Percentiles rank a stretch among this genome's conserved stretches.
These are phyloP conservation scores for Rhodotorula toruloides DNA, from an alignment of 768 basidiomycete genomes.

Conservation along the genomic window DNA sequence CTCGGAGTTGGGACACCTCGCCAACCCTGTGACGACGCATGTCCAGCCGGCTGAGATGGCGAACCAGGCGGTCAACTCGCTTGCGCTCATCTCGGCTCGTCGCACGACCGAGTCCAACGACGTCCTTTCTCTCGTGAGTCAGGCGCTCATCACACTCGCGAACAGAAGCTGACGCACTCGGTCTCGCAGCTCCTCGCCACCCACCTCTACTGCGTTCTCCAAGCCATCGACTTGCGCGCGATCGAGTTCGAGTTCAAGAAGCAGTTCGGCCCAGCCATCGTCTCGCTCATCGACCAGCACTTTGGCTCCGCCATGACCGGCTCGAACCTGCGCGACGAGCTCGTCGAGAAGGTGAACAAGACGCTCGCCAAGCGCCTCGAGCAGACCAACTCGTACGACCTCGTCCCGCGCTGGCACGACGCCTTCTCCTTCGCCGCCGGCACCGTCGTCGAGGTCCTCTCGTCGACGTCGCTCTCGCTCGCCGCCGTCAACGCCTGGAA, in stretches of 20 bases:
- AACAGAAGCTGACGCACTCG: neutral
- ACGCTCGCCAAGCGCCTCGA: conserved; percentile 53
- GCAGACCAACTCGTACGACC: conserved; percentile 67
- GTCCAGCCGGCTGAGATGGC: conserved; percentile 87
- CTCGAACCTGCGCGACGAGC: conserved; percentile 44
- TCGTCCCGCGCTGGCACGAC: conserved; percentile 61
- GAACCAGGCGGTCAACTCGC: conserved; percentile 83
- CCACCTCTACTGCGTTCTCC: conserved; percentile 71
- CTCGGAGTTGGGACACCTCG: conserved; percentile 66
- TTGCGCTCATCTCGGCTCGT: conserved; percentile 76
- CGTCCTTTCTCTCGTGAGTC: conserved; percentile 59
- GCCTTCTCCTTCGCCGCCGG: conserved; percentile 62
- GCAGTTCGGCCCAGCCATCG: conserved; percentile 53
- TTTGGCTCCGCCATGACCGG: conserved; percentile 48
- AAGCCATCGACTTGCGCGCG: conserved; percentile 71
- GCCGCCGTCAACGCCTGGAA: conserved; percentile 32
- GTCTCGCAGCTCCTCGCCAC: conserved; percentile 56
- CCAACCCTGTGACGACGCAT: conserved; percentile 65
- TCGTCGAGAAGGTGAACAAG: conserved; percentile 41
- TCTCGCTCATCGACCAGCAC: conserved; percentile 53
- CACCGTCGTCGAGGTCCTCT: conserved; percentile 57
- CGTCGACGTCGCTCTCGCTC: conserved; percentile 42
- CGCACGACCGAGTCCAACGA: conserved; percentile 73
- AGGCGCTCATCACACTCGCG: too few species aligned
- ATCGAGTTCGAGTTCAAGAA: conserved; percentile 62